Evolutionary conservation across 768 basidiomycete genomes (phyloP), one percentile per base, ranked within the genome.

Genomic region (Termitomyces sp.): DNA sequence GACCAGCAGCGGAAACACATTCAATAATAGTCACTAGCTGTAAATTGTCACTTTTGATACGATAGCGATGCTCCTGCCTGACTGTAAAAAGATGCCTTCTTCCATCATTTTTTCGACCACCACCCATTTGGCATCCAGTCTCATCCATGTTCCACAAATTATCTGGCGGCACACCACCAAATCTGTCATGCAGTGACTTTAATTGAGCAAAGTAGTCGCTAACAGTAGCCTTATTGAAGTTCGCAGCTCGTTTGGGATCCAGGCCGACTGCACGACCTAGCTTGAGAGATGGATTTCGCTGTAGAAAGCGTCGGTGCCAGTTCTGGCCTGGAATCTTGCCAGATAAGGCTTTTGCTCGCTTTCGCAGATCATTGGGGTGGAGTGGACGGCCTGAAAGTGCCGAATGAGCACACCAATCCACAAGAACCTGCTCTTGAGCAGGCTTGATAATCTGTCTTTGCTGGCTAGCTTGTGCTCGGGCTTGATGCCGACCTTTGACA

Each of bases 71-170:
- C 8, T 55, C 4, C 28, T 55, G 41, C 12, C 18, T 3, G 3
- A 43, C 53, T 2, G 30, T 41, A 6, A 55, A 55, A 4, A 55
- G 30, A 55, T 55, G 41, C 30, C 16, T 32, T 23, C 44, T 55
- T 30, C 28, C 53, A 44, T 55, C 28, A 41, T 55, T 55, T 43
- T 38, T 54, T 3, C 20, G 28, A 1, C 52, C 52, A 41, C 40
- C 33, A 33, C 54, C 54, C 40, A 55, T 41, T 8, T 55, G 43
- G 12, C 23, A 33, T 44, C 41, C 53, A 14, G 53, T 55, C 28
- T 55, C 53, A 6, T 55, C 53, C 53, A 55, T 55, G 5, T 55
- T 55, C 54, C 43, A 44, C 3, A 33, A 16, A 30, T 55, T 55
- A 18, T 55, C 30, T 1, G 40, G 40, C 5, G 30, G 28, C 6